Base-by-base conservation (phyloP, 1,284 basidiomycete genomes). In the Apiotrichum domesticum region DNA sequence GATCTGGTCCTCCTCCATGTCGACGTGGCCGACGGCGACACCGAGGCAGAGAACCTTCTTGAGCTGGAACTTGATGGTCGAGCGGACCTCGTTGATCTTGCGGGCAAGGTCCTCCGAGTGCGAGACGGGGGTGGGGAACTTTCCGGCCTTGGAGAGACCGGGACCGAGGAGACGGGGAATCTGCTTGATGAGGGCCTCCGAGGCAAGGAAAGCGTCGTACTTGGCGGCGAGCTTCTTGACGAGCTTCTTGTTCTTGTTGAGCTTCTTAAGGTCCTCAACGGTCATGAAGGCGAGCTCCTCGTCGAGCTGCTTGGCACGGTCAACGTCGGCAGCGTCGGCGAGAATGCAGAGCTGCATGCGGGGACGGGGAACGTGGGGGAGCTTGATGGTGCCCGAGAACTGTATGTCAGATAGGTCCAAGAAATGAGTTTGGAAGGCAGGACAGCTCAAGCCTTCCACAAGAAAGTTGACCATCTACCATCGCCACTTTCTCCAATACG, bases 201-300 rank as follows among this genome's bases (percentile, higher is more conserved):
- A 98, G 51, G 96, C 86, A 66, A 99, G 82, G 87, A 99, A 99
- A 66, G 95, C 93, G 73, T 99, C 95, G 82, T 98, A 95, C 80
- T 98, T 98, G 84, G 98, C 97, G 66, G 95, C 95, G 70, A 98
- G 90, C 84, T 95, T 98, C 86, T 99, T 99, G 76, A 99, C 95
- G 66, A 99, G 90, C 83, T 99, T 99, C 85, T 98, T 98, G 87
- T 98, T 98, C 84, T 71, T 71, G 70, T 69, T 69, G 64, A 72
- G 64, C 90, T 98, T 98, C 82, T 98, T 99, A 81, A 98, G 84
- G 80, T 98, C 95, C 74, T 98, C 95, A 71, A 98, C 96, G 67
- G 92, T 95, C 94, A 97, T 98, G 82, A 94, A 74, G 57, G 71
- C 70, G 51, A 74, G 69, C 67, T 74, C 71, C 66, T 74, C 73